Base-by-base conservation (phyloP, 139 green algal genomes). In the Chlorella sp. region DNA sequence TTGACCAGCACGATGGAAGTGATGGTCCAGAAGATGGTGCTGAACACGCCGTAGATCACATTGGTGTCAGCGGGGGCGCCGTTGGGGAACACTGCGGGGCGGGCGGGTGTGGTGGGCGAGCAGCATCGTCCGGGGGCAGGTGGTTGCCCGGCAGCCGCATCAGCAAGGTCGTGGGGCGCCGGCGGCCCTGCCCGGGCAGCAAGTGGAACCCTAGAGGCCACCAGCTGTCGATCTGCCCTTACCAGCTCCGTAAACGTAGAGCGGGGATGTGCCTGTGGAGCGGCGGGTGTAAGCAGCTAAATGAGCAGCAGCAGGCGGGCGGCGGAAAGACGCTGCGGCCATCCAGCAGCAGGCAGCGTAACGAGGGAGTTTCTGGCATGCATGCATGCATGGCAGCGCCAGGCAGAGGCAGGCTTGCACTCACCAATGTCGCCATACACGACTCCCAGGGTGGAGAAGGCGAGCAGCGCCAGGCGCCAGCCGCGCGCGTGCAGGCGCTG, bases 21-120 rank as follows among this genome's bases (percentile, higher is more conserved):
- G n/a, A 96, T 76, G 19, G 76, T 90, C 91, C 92, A 97, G 73
- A 97, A 89, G 28, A 96, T 90, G n/a, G 96, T 82, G 19, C 85
- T 92, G 2, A 86, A 28, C 13, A 80, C 84, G 16, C 93, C 92
- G 41, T 94, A 65, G 3, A 95, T 82, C 56, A 90, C 76, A 0
- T 87, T 73, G n/a, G 87, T 62, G 19, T 73, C 80, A 32, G 54
- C 54, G 11, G 81, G 83, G 9, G 84, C 80, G 32, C 60, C 68
- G 0, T 87, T 36, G 28, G 80, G 79, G 62, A 95, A 93, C 19
- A 88, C 87, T 36, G 73, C 78, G 46, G 46, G 51, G 51, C 51
- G 24, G 9, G n/a, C n/a, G n/a, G 14, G 51, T 26, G 22, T 60
- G 51, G 51, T 3, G 2, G 16, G 9, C 51, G 24, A 3, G 51